phyloP scores from a whole-genome alignment of 2,329 filamentous ascomycete genomes.

The Aspergillus sp. region DNA sequence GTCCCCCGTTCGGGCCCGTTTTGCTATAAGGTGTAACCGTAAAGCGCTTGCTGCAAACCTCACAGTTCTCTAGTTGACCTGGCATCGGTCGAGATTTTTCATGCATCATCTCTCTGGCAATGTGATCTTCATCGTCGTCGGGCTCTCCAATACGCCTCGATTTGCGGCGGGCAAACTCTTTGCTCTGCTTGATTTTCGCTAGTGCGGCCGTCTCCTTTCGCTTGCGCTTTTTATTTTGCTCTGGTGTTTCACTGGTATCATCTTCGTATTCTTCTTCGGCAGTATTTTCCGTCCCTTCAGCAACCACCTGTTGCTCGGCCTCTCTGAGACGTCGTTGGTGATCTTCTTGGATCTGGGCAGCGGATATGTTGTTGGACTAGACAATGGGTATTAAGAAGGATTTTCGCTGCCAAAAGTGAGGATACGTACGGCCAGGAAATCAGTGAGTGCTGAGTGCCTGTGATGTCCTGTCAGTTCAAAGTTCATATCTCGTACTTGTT shows the following conservation, averaged over 20 bases:
- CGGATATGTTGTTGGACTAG: slow-evolving; percentile 62
- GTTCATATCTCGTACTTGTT: neutral
- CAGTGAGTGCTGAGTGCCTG: slow-evolving; percentile 62
- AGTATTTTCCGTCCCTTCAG: slow-evolving; percentile 5
- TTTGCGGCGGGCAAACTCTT: slow-evolving; percentile 45
- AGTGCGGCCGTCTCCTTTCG: slow-evolving; percentile 45
- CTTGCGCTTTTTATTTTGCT: slow-evolving; percentile 53
- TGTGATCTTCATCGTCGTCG: slow-evolving; percentile 43
- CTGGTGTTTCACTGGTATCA: slow-evolving; percentile 36
- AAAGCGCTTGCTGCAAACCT: slow-evolving; percentile 78
- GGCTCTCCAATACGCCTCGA: slow-evolving; percentile 37
- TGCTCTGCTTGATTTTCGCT: slow-evolving; percentile 46
- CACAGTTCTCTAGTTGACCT: slow-evolving; percentile 85
- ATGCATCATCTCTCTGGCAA: slow-evolving; percentile 50
- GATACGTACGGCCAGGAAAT: slow-evolving; percentile 58
- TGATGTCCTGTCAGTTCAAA: slow-evolving; percentile 10
- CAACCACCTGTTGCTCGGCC: slow-evolving; percentile 37
- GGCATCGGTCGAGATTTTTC: slow-evolving; percentile 59
- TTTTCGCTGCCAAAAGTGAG: neutral
- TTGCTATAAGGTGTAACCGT: slow-evolving; percentile 89
- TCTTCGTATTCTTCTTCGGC: slow-evolving; percentile 25
- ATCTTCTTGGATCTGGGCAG: slow-evolving; percentile 57
- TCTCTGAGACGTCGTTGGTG: slow-evolving; percentile 51
- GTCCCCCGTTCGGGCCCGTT: slow-evolving; percentile 72
- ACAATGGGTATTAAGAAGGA: slow-evolving; percentile 1